Evolutionary conservation across 768 basidiomycete species (phyloP).

Genomic region (Lyophyllum atratum): DNA sequence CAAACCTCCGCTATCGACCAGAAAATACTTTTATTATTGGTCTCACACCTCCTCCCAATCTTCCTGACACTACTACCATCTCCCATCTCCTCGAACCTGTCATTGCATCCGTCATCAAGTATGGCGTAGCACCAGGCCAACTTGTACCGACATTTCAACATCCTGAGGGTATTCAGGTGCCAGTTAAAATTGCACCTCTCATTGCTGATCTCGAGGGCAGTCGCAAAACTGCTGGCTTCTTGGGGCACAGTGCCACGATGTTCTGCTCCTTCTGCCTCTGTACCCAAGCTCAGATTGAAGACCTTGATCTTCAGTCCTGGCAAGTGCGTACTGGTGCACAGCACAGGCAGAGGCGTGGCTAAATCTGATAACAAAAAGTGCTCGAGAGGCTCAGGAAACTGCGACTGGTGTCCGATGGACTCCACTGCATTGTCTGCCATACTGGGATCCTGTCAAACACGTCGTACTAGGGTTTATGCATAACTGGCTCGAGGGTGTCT

Average conservation of each 20-base stretch:
- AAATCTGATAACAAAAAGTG: conserved; percentile 11
- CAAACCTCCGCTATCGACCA: no score
- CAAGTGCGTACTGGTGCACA: neutral
- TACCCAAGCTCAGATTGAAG: conserved; percentile 14
- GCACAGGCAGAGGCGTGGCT: conserved; percentile 16
- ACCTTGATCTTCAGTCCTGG: conserved; percentile 11
- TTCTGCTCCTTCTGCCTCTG: conserved; percentile 21
- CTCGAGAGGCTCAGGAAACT: conserved; percentile 3
- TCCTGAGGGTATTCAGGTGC: no score
- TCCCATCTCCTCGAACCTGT: conserved; percentile 25
- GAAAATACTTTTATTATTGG: conserved; percentile 32
- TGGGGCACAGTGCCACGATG: conserved; percentile 1
- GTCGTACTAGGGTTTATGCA: no score
- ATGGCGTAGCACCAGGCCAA: conserved; percentile 12
- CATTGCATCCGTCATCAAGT: conserved; percentile 10
- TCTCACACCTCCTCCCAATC: conserved; percentile 33
- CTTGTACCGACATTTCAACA: no score
- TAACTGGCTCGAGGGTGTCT: conserved; percentile 24
- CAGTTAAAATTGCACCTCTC: no score
- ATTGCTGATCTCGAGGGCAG: no score
- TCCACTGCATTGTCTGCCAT: conserved; percentile 25
- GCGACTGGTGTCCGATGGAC: conserved; percentile 29
- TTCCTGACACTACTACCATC: conserved; percentile 24
- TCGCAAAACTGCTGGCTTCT: no score
- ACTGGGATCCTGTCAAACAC: no score